Base-by-base conservation (phyloP, 1,284 basidiomycete genomes). In the Amylostereum areolatum region DNA sequence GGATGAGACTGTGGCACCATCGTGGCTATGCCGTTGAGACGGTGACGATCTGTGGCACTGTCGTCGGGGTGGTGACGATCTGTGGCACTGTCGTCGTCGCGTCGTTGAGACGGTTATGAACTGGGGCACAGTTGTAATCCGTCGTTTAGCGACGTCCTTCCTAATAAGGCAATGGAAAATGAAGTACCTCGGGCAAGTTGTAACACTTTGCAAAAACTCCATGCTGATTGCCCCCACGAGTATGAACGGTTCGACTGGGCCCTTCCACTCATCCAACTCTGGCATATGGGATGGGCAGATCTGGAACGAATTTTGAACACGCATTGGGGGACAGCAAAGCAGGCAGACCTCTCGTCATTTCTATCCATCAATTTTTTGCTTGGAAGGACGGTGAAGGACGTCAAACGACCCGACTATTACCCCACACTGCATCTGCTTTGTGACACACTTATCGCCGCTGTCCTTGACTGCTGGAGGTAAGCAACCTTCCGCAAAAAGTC, bases 241-340 rank as follows among this genome's bases (percentile, higher is more conserved):
- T 54, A 52, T 43, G 27, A 40, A 18, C 27, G 37, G 4, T 54
- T 62, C 59, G 18, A 49, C 2, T 60, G 57, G 55, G 50, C 63
- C 3, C 46, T 63, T 12, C 65, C 66, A 1, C 41, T 66, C 2
- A 62, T 67, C 8, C 59, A 63, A 32, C 54, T 62, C 4, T 68
- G 64, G 64, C 65, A 68, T 39, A 62, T 64, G 25, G 59, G 62
- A 30, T 67, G 65, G 65, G 64, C 64, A 1, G 59, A 66, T 48
- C 53, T 66, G 7, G 64, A 64, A 44, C 55, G 59, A 2, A 50
- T 66, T 25, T 56, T 62, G n/a, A 52, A 57, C 28, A 54, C 58
- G 0, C 57, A 66, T 48, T 67, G 62, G 63, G 63, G 61, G 7
- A 36, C 52, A 8, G 27, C 49, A n/a, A n/a, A n/a, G 12, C 34